phyloP scores from a whole-genome alignment of 345 rosid genomes.

The Ailanthus altissimus region DNA sequence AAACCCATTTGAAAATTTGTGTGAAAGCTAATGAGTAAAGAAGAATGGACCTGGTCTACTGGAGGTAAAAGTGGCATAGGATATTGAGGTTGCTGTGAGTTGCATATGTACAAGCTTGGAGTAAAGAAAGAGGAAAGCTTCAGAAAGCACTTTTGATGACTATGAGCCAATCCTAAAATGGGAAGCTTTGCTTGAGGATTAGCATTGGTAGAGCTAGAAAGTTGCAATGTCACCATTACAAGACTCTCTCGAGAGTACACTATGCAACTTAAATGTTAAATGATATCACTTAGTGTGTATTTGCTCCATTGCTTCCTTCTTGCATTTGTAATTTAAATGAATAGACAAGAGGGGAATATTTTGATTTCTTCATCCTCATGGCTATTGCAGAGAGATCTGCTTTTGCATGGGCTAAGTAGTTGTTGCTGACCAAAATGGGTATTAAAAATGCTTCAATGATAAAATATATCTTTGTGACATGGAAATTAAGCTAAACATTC shows the following conservation, averaged over 20 bases:
- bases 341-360: slow-evolving; percentile 36
- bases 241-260: neutral
- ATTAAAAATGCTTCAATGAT: neutral
- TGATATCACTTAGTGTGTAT: neutral
- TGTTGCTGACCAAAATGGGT: neutral
- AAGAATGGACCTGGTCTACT: slow-evolving; percentile 46
- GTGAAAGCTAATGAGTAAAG: neutral
- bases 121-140: slow-evolving; percentile 24
- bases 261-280: neutral
- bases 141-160: slow-evolving; percentile 15
- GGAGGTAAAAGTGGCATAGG: slow-evolving; percentile 37
- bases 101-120: slow-evolving; percentile 25
- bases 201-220: slow-evolving; percentile 15
- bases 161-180: slow-evolving; percentile 14
- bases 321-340: slow-evolving; percentile 27
- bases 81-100: slow-evolving; percentile 32
- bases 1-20: neutral
- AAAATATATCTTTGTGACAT: neutral
- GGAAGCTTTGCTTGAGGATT: slow-evolving; percentile 26
- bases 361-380: slow-evolving; percentile 40
- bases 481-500: slow-evolving; percentile 11
- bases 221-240: slow-evolving; percentile 34
- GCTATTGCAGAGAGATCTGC: slow-evolving; percentile 18
- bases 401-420: slow-evolving; percentile 18
- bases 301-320: neutral